Percentiles rank a stretch among this genome's conserved stretches.
These are phyloP conservation scores for Strobilomyces dryophilus DNA, from an alignment of 768 basidiomycete genomes.

Conservation along the genomic window DNA sequence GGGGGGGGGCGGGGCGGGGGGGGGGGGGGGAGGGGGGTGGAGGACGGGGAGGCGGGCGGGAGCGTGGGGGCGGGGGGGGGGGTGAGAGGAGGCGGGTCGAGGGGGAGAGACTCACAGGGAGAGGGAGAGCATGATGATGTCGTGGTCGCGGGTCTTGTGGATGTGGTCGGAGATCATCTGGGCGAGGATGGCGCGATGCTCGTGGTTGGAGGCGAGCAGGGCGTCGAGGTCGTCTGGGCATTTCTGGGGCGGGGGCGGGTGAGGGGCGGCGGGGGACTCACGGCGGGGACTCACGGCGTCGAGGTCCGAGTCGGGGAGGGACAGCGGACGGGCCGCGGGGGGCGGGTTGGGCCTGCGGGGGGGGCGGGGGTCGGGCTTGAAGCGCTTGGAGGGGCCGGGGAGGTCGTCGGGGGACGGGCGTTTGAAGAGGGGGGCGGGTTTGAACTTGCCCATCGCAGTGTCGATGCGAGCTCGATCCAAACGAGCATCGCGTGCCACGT, in stretches of 20 bases:
- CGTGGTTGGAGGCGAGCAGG: conserved; percentile 20
- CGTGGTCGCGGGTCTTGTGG: conserved; percentile 22
- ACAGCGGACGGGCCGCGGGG: conserved; percentile 9
- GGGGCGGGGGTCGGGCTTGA: conserved; percentile 13
- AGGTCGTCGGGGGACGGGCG: not conserved
- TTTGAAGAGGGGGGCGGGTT: conserved; percentile 31
- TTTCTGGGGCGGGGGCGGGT: conserved; percentile 12
- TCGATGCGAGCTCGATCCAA: conserved; percentile 1
- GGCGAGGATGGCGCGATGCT: conserved; percentile 15
- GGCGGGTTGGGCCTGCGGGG: conserved; percentile 3
- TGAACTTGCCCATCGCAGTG: conserved; percentile 36
- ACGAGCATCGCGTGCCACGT: conserved; percentile 25
- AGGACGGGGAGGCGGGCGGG: too few species aligned
- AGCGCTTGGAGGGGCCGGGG: conserved; percentile 31
- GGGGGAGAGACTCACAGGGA: conserved; percentile 33
- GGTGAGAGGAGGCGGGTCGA: not conserved
- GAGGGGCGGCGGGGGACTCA: too few species aligned
- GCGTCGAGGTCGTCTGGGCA: conserved; percentile 27
- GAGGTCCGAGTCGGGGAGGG: conserved; percentile 15
- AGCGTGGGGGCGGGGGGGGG: too few species aligned
- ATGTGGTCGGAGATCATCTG: conserved; percentile 25
- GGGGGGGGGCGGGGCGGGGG: too few species aligned
- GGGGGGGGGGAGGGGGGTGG: too few species aligned
- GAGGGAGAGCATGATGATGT: conserved; percentile 39
- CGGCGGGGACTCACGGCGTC: conserved; percentile 2